Percentiles rank a stretch among this genome's conserved stretches.
Conservation (phyloP, 805 yeast genomes). For the Jamesozyma gamospora region DNA sequence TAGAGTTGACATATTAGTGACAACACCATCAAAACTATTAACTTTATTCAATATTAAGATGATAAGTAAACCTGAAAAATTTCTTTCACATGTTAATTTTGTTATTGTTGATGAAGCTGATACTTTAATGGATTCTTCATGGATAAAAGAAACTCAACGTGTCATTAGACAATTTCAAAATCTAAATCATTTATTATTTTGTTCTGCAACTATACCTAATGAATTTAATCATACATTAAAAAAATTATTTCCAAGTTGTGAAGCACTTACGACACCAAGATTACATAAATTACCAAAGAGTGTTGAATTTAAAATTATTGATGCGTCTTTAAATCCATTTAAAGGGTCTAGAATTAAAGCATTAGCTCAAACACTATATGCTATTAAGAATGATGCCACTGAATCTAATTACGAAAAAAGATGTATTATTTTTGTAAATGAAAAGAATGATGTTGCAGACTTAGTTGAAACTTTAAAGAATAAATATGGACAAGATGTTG, state of each 20-base stretch:
- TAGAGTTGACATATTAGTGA: slow-evolving; percentile 68
- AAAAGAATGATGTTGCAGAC: slow-evolving; percentile 49
- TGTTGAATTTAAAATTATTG: slow-evolving; percentile 62
- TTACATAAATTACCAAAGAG: slow-evolving; percentile 76
- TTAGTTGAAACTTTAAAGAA: slow-evolving; percentile 45
- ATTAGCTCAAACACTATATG: slow-evolving; percentile 77
- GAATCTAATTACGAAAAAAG: slow-evolving; percentile 71
- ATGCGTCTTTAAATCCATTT: slow-evolving; percentile 70
- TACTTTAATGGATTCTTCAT: slow-evolving; percentile 75
- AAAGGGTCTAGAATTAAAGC: slow-evolving; percentile 78
- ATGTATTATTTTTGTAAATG: slow-evolving; percentile 76
- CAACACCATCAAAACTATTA: slow-evolving; percentile 71
- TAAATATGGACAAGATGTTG: slow-evolving; percentile 47
- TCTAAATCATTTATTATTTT: slow-evolving; percentile 57
- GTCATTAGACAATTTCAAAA: slow-evolving; percentile 43
- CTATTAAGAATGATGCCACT: slow-evolving; percentile 74
- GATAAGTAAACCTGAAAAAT: slow-evolving; percentile 32
- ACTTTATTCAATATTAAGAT: slow-evolving; percentile 29
- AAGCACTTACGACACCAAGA: slow-evolving; percentile 65
- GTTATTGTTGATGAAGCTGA: slow-evolving; percentile 91
- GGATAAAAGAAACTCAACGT: slow-evolving; percentile 53
- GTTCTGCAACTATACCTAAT: slow-evolving; percentile 85
- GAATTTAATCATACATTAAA: slow-evolving; percentile 56
- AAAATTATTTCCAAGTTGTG: slow-evolving; percentile 52
- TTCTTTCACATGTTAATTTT: slow-evolving; percentile 40